These are phyloP conservation scores for Pholiota molesta DNA, from an alignment of 768 basidiomycete species.

Conservation along the genomic window DNA sequence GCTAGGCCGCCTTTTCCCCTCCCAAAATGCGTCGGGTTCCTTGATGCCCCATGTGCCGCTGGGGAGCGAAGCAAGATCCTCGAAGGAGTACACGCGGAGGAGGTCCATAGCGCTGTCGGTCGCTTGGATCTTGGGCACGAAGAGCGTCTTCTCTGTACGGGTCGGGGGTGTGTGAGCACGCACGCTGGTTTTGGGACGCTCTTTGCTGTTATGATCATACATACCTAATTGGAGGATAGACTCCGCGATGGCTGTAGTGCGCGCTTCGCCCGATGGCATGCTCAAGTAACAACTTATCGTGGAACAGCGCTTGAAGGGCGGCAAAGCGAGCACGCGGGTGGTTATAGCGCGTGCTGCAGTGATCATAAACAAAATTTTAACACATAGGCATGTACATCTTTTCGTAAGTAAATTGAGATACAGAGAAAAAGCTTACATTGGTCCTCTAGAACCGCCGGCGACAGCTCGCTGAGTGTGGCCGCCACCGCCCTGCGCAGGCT, in stretches of 20 bases:
- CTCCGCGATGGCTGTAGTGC: conserved; percentile 55
- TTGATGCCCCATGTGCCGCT: conserved; percentile 75
- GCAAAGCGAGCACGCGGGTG: conserved; percentile 47
- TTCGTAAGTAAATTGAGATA: background rate
- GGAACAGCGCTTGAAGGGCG: conserved; percentile 51
- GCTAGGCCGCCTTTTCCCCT: conserved; percentile 46
- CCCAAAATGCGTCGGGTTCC: conserved; percentile 56
- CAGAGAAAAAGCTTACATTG: conserved; percentile 52
- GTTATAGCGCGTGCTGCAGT: conserved; percentile 49
- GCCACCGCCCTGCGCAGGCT: conserved; percentile 55
- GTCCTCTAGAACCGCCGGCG: conserved; percentile 46
- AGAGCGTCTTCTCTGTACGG: conserved; percentile 61
- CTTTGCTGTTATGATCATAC: conserved; percentile 15
- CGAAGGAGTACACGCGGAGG: conserved; percentile 57
- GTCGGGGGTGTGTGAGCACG: background rate
- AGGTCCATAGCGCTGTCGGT: conserved; percentile 63
- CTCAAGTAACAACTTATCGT: conserved; percentile 77
- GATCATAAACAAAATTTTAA: no score
- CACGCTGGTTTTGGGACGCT: background rate
- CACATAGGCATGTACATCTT: background rate
- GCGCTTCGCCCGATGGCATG: conserved; percentile 74
- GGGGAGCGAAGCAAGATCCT: conserved; percentile 61
- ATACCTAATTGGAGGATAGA: conserved; percentile 59
- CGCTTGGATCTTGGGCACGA: conserved; percentile 65
- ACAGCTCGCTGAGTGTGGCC: conserved; percentile 45